phyloP scores from a whole-genome alignment of 495 filamentous ascomycete species.

The Penicillium macrosclerotiorum region DNA sequence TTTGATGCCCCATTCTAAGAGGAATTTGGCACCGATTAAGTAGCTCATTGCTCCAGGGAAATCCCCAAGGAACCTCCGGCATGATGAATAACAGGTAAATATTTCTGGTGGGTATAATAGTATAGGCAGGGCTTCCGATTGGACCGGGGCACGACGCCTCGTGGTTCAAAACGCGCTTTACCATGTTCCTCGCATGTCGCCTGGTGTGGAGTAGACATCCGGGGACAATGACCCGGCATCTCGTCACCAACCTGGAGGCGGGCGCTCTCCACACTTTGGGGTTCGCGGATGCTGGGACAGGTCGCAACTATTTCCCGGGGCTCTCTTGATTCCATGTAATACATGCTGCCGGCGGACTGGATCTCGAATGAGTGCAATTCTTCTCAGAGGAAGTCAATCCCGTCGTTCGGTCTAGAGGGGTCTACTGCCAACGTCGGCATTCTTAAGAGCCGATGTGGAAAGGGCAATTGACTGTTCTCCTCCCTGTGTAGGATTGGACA shows the following conservation, averaged over 20 bases:
- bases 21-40: too few species aligned
- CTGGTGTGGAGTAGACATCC: conserved; percentile 28
- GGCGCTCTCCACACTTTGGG: conserved; percentile 14
- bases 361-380: conserved; percentile 4
- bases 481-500: not conserved
- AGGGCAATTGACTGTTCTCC: not conserved
- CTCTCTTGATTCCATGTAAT: not conserved
- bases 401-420: not conserved
- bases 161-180: conserved; percentile 8
- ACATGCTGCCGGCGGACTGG: not conserved
- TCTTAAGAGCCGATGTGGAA: not conserved
- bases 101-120: too few species aligned
- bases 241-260: conserved; percentile 13
- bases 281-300: conserved; percentile 7
- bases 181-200: conserved; percentile 10
- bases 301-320: conserved; percentile 19
- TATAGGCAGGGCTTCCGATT: conserved; percentile 22
- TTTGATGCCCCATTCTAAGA: too few species aligned
- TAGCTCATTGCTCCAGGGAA: too few species aligned
- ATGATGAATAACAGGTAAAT: too few species aligned
- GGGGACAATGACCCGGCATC: conserved; percentile 19
- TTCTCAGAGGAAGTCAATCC: conserved; percentile 6
- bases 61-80: too few species aligned
- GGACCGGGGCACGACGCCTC: conserved; percentile 6
- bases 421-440: too few species aligned